phyloP scores from a whole-genome alignment of 371 early-diverging fungal species.

The Mucor irregularis region DNA sequence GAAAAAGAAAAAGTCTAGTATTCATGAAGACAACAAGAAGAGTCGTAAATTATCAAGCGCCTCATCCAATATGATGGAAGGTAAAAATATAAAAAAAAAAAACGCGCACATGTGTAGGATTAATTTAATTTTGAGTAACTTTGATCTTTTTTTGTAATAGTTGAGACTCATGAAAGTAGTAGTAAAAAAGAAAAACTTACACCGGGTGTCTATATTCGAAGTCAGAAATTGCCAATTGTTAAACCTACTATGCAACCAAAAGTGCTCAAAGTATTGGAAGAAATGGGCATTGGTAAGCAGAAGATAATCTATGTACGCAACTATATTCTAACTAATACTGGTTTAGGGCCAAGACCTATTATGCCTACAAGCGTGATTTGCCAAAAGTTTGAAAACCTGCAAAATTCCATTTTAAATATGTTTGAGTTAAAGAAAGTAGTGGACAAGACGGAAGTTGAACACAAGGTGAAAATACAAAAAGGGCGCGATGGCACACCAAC shows the following conservation, averaged over 20 bases:
- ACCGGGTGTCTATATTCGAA: slow-evolving; percentile 77
- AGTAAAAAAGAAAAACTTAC: slow-evolving; percentile 66
- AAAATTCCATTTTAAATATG: slow-evolving; percentile 66
- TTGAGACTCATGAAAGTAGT: slow-evolving; percentile 39
- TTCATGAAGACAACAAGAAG: slow-evolving; percentile 32
- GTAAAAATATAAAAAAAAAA: slow-evolving; percentile 1
- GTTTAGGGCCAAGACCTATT: slow-evolving; percentile 63
- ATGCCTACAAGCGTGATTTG: slow-evolving; percentile 82
- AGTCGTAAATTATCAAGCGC: slow-evolving; percentile 40
- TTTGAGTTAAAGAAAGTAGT: slow-evolving; percentile 80
- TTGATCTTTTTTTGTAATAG: neutral
- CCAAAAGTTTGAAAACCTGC: slow-evolving; percentile 73
- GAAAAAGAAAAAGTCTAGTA: slow-evolving; percentile 38
- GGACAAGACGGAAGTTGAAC: slow-evolving; percentile 80
- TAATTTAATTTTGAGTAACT: slow-evolving; percentile 10
- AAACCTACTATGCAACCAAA: slow-evolving; percentile 67
- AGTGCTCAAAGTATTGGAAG: slow-evolving; percentile 67
- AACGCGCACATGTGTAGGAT: neutral
- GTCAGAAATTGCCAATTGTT: slow-evolving; percentile 66
- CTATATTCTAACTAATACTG: no score
- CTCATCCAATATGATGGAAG: slow-evolving; percentile 16
- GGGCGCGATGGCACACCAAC: slow-evolving; percentile 27
- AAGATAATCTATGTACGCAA: no score
- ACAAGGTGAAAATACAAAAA: slow-evolving; percentile 60
- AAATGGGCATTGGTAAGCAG: slow-evolving; percentile 58